A percentile compares a stretch with the other conserved stretches of the same genome.
Conservation (phyloP, 2,329 filamentous ascomycete species). For the Fusarium chuoi region DNA sequence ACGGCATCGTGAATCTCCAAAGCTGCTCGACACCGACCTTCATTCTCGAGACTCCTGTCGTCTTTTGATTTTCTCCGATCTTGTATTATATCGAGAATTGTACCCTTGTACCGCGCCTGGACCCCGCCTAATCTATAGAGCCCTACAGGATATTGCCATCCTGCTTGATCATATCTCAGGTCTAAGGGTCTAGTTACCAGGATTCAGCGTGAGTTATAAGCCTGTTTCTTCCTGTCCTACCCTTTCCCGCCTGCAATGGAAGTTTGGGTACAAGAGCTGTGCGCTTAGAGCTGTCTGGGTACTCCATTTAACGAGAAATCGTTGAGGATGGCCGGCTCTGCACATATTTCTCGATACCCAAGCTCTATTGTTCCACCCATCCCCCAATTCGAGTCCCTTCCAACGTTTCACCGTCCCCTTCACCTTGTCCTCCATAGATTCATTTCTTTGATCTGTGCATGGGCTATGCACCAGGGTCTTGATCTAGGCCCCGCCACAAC, state of each 20-base stretch:
- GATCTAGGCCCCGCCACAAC: constrained; percentile 43
- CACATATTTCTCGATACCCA: background rate
- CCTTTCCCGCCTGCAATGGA: constrained; percentile 2
- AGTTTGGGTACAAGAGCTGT: constrained; percentile 2
- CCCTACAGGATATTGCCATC: constrained; percentile 20
- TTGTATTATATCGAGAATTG: constrained; percentile 5
- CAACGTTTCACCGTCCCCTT: constrained; percentile 2
- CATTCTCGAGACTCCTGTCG: background rate
- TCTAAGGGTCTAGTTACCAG: constrained; percentile 20
- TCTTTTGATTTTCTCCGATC: background rate
- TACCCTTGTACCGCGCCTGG: background rate
- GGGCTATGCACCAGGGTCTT: constrained; percentile 29
- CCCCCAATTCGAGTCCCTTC: background rate
- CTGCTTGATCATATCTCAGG: constrained; percentile 27
- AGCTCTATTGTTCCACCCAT: background rate
- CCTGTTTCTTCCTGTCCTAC: constrained; percentile 14
- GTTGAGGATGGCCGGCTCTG: background rate
- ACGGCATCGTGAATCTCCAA: constrained; percentile 3
- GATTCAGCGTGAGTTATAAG: constrained; percentile 32
- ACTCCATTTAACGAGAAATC: background rate
- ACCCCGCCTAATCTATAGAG: constrained; percentile 14
- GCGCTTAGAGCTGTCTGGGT: background rate
- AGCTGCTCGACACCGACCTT: constrained; percentile 5
- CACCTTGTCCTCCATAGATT: constrained; percentile 1
- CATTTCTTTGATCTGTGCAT: constrained; percentile 26